These are phyloP conservation scores for Phytophthora fragariae DNA, from an alignment of 352 stramenopile genomes.

Conservation along the genomic window DNA sequence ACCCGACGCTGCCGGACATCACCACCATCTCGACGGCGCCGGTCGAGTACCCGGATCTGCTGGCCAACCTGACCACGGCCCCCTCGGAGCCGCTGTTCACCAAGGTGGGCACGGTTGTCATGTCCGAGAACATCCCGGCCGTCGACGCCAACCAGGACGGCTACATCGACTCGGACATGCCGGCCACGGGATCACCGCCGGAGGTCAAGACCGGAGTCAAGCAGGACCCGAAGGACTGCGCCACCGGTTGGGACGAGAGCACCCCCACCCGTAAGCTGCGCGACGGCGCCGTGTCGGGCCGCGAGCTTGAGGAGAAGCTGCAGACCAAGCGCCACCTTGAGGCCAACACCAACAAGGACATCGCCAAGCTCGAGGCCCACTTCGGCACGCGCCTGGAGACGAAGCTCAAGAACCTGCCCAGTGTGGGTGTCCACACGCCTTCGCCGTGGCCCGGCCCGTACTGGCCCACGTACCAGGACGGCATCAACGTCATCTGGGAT, in stretches of 20 bases:
- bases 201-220: conserved; percentile 9
- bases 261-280: conserved; percentile 12
- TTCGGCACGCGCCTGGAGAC: conserved; percentile 14
- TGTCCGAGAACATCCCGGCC: conserved; percentile 25
- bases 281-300: conserved; percentile 4
- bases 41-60: conserved; percentile 15
- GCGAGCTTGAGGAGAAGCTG: conserved; percentile 19
- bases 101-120: conserved; percentile 32
- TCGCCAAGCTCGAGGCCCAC: conserved; percentile 33
- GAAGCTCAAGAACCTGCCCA: conserved; percentile 32
- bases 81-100: conserved; percentile 27
- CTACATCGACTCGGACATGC: conserved; percentile 23
- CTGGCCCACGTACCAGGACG: conserved; percentile 69
- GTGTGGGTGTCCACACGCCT: conserved; percentile 5
- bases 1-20: conserved; percentile 6
- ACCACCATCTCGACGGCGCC: conserved; percentile 13
- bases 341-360: conserved; percentile 30
- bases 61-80: conserved; percentile 23
- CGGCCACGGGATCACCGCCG: background rate
- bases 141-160: conserved; percentile 20
- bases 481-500: conserved; percentile 60
- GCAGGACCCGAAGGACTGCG: conserved; percentile 23
- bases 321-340: conserved; percentile 19
- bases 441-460: conserved; percentile 63
- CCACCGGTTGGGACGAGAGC: conserved; percentile 30